Base-by-base conservation (phyloP, 345 rosid species). In the Melaleuca alternifolia region DNA sequence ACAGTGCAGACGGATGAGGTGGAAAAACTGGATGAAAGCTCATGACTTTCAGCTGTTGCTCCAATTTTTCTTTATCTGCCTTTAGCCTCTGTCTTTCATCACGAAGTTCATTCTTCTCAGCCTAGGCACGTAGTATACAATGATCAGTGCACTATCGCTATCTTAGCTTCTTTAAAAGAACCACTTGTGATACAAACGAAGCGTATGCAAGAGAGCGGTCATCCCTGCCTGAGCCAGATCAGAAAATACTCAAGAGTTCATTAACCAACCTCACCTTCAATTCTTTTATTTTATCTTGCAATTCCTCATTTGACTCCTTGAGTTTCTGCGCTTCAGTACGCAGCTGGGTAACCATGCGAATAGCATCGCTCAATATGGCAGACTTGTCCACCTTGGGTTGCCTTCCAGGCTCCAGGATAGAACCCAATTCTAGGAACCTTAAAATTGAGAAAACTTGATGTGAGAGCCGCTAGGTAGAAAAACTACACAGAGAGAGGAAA, bases 351-450 rank as follows among this genome's bases (percentile, higher is more conserved):
- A 97, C 98, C 96, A 94, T 92, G 77, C 98, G 93, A 46, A 94
- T 95, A 89, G 99, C 99, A 86, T 97, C 99, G n/a, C 93, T 89
- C 92, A 97, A 91, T 90, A 97, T 92, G 53, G 97, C 98, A 87
- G 97, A 92, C 93, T 96, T 97, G 89, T 97, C 99, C 24, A 94
- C 93, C 90, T 97, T 97, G 53, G 97, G 99, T 89, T 98, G 94
- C 91, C 93, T 94, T 87, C 96, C 99, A 85, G 97, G 97, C 90
- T 95, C 98, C 92, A 97, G 86, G 82, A 96, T 94, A 85, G 94
- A 85, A 86, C 96, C 93, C 94, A 97, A 89, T 75, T 96, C 99
- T 93, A 92, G 50, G 93, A 96, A 97, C 96, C 99, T 97, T 30
- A 82, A 18, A 83, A 51, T 7, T 41, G 51, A 48, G 65, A 18